Conservation (phyloP, 78 protist species). For the Andalucia godoyi region DNA sequence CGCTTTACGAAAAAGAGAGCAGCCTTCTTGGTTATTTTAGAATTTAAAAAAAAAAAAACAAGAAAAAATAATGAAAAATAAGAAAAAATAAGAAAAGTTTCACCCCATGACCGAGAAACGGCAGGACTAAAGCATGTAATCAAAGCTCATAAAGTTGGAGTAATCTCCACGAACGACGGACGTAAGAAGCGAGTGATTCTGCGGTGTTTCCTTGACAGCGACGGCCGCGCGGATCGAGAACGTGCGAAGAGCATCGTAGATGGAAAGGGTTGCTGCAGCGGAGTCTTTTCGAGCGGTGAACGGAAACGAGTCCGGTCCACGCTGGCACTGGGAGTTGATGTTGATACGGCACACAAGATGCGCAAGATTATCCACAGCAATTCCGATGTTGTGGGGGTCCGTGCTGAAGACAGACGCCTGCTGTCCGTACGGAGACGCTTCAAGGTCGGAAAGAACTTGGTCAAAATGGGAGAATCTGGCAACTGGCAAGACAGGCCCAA, state of each 20-base stretch:
- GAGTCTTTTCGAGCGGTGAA: conserved; percentile 31
- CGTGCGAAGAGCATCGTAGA: conserved; percentile 3
- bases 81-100: no score
- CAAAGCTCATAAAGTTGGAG: background rate
- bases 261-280: conserved; percentile 16
- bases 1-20: no score
- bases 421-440: background rate
- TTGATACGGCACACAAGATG: conserved; percentile 17
- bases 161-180: background rate
- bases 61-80: no score
- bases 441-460: background rate
- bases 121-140: no score
- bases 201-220: background rate
- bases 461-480: background rate
- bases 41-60: no score
- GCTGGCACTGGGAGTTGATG: conserved; percentile 31
- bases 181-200: background rate
- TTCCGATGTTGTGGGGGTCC: background rate
- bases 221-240: background rate
- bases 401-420: conserved; percentile 11
- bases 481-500: conserved; percentile 24
- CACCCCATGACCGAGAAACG: no score
- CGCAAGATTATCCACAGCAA: conserved; percentile 11
- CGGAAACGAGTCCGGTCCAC: conserved; percentile 26
- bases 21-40: no score